A percentile compares a stretch with the other conserved stretches of the same genome.
Conservation (phyloP, 2,329 filamentous ascomycete species). For the Scedosporium minutisporum region DNA sequence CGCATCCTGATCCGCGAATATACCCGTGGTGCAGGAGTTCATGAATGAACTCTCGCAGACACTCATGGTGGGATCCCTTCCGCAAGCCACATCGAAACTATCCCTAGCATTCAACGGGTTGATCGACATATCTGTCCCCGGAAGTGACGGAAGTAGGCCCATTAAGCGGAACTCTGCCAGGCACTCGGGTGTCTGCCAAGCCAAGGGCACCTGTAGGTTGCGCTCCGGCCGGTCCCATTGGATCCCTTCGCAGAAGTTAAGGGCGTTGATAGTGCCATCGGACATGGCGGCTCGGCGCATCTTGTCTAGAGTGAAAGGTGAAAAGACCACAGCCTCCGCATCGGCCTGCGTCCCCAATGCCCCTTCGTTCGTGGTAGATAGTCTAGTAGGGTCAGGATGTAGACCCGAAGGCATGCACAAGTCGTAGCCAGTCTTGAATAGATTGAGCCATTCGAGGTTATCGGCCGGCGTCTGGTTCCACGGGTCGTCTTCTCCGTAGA, state of each 20-base stretch:
- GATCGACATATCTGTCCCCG: neutral
- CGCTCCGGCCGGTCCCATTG: neutral
- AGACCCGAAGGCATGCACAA: neutral
- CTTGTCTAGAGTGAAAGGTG: conserved; percentile 1
- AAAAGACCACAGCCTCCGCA: neutral
- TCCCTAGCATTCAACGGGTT: too few species aligned
- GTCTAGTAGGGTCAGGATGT: too few species aligned
- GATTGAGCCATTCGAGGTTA: conserved; percentile 20
- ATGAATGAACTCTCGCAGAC: neutral
- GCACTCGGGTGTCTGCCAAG: conserved; percentile 3
- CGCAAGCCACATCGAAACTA: neutral
- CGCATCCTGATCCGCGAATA: neutral
- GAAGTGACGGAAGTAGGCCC: neutral
- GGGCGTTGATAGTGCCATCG: neutral
- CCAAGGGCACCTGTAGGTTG: neutral
- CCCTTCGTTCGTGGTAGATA: too few species aligned
- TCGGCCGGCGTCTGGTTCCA: conserved; percentile 30
- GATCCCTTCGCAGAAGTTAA: neutral
- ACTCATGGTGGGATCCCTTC: neutral
- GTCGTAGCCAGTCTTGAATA: conserved; percentile 9
- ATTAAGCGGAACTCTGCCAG: neutral
- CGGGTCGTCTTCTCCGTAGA: conserved; percentile 23
- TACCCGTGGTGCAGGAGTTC: neutral
- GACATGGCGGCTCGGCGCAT: neutral
- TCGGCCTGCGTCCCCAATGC: too few species aligned